Evolutionary conservation across 2,329 filamentous ascomycete genomes (phyloP), one percentile per base, ranked within the genome.

Genomic region (Hysterium pulicare): DNA sequence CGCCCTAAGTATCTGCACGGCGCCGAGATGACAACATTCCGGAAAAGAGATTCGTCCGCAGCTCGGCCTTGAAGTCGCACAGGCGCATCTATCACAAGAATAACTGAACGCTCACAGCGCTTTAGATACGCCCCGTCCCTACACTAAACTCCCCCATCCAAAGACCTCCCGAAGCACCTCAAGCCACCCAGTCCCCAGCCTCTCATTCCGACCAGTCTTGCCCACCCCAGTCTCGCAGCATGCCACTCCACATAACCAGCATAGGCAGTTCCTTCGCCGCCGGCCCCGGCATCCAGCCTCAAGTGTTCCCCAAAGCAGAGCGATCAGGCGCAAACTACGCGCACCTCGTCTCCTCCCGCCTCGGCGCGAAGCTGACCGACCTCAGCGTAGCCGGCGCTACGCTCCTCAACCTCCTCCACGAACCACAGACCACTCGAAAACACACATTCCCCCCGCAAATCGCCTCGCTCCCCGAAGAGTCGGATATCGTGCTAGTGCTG

Each of bases 281-380:
- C 11, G 56, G 56, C 30, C 67, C 67, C 19, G 55, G 49, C 40
- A 65, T 70, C 41, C 48, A 53, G 31, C 64, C 66, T 9, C 55
- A 61, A 34, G 49, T 50, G n/a, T 44, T 65, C 48, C 33, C 37
- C 2, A 46, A 38, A 21, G 57, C 62, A 22, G 59, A 59, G 6
- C 48, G 54, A 13, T 69, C 67, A 9, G 58, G 48, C 10, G 52
- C 53, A 31, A 71, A 71, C 44, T 70, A 65, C 42, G 59, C 67
- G 5, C 58, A 59, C 20, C 58, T 69, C 3, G 47, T 70, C 2
- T 46, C 62, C 2, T 30, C 48, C 5, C 43, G 38, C 34, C 57
- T 61, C 3, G 55, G 65, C 38, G 55, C 69, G 2, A 54, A 33
- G 23, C 19, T 38, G 22, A 37, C 43, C 44, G 23, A 49, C 26